Evolutionary conservation across 1,284 basidiomycete genomes (phyloP), one percentile per base, ranked within the genome.

Genomic region (Bjerkandera adusta): DNA sequence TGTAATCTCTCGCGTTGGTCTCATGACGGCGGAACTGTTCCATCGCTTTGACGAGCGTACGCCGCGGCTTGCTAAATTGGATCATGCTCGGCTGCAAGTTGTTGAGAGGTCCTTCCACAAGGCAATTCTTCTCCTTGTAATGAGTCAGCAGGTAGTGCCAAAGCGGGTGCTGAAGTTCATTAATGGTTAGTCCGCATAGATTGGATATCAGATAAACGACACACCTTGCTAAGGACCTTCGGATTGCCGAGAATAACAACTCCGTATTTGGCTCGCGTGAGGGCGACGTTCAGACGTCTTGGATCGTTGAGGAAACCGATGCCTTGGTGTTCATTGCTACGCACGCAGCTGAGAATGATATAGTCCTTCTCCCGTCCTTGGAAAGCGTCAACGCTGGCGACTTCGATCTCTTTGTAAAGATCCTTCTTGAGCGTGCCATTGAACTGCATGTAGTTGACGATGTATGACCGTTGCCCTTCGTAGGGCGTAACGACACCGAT

Each of bases 291-390:
- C 61, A 99, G 70, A 56, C 97, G 86, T 52, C 97, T 77, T 3
- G 97, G 97, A 66, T 99, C 97, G 62, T 96, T 97, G 72, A 99
- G 77, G 80, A 99, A 99, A 48, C 97, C 97, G 54, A 99, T 99
- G 24, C 97, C 97, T 66, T 98, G 97, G 63, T 99, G 96, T 65
- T 99, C 97, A 67, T 99, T 99, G 70, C 93, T 97, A 61, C 97
- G 77, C n/a, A 99, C 97, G 65, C 97, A 99, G 64, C 89, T 94
- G 43, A 99, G 79, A 59, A 99, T 98, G 67, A 99, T 98, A 62
- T 99, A 98, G 67, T 99, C 97, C 77, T 99, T 99, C 73, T 99
- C 97, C 63, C 97, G 84, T 26, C 97, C 97, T 66, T 99, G 97
- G 81, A 99, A 99, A 2, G 97, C 97, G 66, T 99, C 97, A 42